These are phyloP conservation scores for Amaranthus tricolor DNA, from an alignment of 179 eudicot species.

Conservation along the genomic window DNA sequence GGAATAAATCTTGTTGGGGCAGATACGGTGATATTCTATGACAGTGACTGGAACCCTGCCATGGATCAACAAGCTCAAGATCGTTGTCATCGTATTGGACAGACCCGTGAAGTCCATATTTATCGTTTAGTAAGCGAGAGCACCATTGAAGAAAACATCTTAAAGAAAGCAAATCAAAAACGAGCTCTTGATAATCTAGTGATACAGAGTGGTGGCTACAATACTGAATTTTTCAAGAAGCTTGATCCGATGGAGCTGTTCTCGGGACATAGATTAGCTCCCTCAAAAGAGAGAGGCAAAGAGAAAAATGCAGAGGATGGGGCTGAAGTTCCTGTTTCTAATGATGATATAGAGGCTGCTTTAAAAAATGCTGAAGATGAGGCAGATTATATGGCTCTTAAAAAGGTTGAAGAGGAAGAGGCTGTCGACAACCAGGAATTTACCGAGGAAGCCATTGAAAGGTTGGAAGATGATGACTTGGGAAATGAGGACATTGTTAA, in stretches of 20 bases:
- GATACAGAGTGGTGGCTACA: constrained; percentile 98
- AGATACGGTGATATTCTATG: constrained; percentile 98
- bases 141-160: constrained; percentile 95
- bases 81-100: constrained; percentile 98
- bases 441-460: constrained; percentile 81
- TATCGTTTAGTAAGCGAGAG: constrained; percentile 91
- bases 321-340: constrained; percentile 56
- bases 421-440: constrained; percentile 98
- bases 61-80: constrained; percentile 99
- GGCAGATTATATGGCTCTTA: constrained; percentile 98
- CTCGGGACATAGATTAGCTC: constrained; percentile 64
- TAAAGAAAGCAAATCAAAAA: constrained; percentile 97
- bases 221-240: constrained; percentile 94
- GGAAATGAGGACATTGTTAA: constrained; percentile 70
- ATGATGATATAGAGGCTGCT: constrained; percentile 98
- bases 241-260: constrained; percentile 97
- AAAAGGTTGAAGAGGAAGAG: constrained; percentile 97
- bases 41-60: constrained; percentile 99
- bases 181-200: constrained; percentile 97
- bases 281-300: constrained; percentile 41
- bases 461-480: constrained; percentile 85
- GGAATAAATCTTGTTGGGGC: constrained; percentile 98
- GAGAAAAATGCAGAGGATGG: constrained; percentile 44
- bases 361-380: constrained; percentile 95
- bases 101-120: constrained; percentile 97